Percentiles rank a stretch among this genome's conserved stretches.
Conservation (phyloP, 2,329 filamentous ascomycete species). For the Aciculosporium take region DNA sequence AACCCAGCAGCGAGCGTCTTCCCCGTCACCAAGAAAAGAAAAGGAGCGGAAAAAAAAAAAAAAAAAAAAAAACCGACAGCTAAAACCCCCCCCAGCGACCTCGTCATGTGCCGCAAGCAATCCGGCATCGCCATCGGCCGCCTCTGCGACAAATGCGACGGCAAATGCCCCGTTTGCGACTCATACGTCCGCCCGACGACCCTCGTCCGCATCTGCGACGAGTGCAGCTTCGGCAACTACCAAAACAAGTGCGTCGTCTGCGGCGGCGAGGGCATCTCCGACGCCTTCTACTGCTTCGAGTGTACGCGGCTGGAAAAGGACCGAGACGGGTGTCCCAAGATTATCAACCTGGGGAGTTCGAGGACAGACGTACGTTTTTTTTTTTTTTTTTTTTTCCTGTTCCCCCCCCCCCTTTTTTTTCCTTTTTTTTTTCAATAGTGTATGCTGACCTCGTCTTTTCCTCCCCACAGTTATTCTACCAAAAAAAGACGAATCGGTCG, state of each 20-base stretch:
- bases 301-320: slow-evolving; percentile 96
- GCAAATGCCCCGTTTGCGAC: slow-evolving; percentile 98
- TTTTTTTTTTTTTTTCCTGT: neutral
- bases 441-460: slow-evolving; percentile 3
- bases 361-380: slow-evolving; percentile 64
- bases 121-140: slow-evolving; percentile 94
- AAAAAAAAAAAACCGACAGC: slow-evolving; percentile 29
- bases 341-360: slow-evolving; percentile 92
- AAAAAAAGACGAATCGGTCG: slow-evolving; percentile 52
- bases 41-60: neutral
- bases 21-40: neutral
- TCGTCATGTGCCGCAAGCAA: slow-evolving; percentile 99
- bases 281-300: slow-evolving; percentile 99
- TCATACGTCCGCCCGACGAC: slow-evolving; percentile 97
- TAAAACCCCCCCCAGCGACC: slow-evolving; percentile 45
- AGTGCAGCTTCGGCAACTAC: slow-evolving; percentile 99
- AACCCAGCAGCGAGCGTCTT: too few species aligned
- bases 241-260: slow-evolving; percentile 99
- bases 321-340: slow-evolving; percentile 94
- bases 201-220: slow-evolving; percentile 95
- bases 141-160: slow-evolving; percentile 98
- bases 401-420: neutral
- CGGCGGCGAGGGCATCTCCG: slow-evolving; percentile 92
- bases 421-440: neutral
- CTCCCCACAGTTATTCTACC: slow-evolving; percentile 40